Evolutionary conservation across 371 early-diverging fungal genomes (phyloP).

Genomic region (Coemansia sp.): DNA sequence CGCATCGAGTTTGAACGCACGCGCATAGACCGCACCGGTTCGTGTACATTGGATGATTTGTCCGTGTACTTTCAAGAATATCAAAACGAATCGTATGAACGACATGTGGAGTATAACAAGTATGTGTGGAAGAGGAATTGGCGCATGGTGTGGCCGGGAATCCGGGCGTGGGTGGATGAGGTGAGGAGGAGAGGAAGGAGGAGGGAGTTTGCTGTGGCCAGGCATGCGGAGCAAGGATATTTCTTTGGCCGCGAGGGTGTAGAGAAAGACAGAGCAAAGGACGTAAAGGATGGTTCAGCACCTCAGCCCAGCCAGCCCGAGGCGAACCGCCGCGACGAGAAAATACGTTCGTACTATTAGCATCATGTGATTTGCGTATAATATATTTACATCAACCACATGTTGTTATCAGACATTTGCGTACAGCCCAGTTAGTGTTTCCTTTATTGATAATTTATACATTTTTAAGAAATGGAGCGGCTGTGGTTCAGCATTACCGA

Average conservation of each 20-base stretch:
- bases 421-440: neutral
- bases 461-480: neutral
- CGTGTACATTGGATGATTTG: constrained; percentile 68
- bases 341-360: constrained; percentile 52
- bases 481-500: constrained; percentile 55
- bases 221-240: constrained; percentile 26
- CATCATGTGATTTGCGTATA: constrained; percentile 5
- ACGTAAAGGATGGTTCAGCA: neutral
- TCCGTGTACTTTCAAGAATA: constrained; percentile 78
- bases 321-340: constrained; percentile 48
- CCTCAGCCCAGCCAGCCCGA: neutral
- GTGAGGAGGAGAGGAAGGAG: constrained; percentile 19
- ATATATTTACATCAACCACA: neutral
- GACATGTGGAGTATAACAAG: constrained; percentile 75
- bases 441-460: neutral
- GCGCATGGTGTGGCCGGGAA: constrained; percentile 66
- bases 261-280: neutral
- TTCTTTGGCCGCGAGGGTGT: constrained; percentile 13
- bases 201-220: constrained; percentile 14
- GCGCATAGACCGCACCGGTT: constrained; percentile 43
- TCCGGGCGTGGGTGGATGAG: constrained; percentile 54
- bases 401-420: no score
- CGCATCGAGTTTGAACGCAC: constrained; percentile 65
- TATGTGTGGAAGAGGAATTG: constrained; percentile 73
- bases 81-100: constrained; percentile 64